Evolutionary conservation across 805 yeast species (phyloP), one percentile per base, ranked within the genome.

Genomic region (Sugiyamaella smithiae): DNA sequence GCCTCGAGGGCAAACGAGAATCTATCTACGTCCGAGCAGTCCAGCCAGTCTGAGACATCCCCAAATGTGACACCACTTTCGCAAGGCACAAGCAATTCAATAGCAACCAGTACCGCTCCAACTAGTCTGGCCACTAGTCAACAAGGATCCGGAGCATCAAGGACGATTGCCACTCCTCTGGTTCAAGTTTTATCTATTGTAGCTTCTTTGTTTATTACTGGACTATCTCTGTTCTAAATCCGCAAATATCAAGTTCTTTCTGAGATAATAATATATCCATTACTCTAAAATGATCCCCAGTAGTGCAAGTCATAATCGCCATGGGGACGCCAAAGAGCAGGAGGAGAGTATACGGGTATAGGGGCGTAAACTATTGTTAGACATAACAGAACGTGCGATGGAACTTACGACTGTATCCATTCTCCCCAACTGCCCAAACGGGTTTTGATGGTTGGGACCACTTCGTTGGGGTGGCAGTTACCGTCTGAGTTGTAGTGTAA

Each of bases 401-500:
- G 29, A 26, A 26, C 29, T 26, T 26, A 26, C 29, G 11, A 26
- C 29, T 11, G 11, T 26, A 26, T 7, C 29, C 29, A 26, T 7
- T 8, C 11, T 26, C 29, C 11, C 29, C 29, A 26, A 26, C 29
- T 26, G 29, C 29, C 29, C 29, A 26, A 26, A 11, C 7, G 7
- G 29, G 29, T 11, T 26, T 26, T 7, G 29, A 8, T 8, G 29
- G 29, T 11, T 26, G 37, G 37, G 17, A 8, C 37, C 37, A 32
- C 6, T 14, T 14, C 7, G n/a, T 16, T 12, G 37, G 19, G 7
- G 37, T 32, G 11, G 19, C n/a, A 32, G 37, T 32, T 6, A 32
- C 37, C 37, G 37, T 32, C n/a, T 32, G 37, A 32, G 37, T 32
- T 9, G 37, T 11, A 14, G 37, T 32, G n/a, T 32, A 32, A 14